Conservation (phyloP, 2,329 filamentous ascomycete species). For the Aschersonia sp. region DNA sequence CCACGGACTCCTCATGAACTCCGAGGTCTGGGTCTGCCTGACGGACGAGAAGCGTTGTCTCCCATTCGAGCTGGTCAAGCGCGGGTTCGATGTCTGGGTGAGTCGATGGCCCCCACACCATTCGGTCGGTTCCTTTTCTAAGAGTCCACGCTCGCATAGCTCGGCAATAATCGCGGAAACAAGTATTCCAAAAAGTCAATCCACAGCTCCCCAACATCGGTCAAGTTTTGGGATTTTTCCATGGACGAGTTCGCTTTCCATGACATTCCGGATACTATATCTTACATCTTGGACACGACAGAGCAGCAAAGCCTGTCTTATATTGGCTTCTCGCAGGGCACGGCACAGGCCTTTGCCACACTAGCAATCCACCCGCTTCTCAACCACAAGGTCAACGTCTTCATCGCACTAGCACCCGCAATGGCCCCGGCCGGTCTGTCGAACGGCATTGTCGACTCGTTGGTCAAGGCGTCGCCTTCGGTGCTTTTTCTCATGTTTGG, state of each 20-base stretch:
- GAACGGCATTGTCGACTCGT: slow-evolving; percentile 79
- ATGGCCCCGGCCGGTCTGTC: slow-evolving; percentile 90
- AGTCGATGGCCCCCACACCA: slow-evolving; percentile 13
- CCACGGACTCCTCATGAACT: slow-evolving; percentile 96
- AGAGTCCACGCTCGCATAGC: slow-evolving; percentile 24
- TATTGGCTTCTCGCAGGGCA: slow-evolving; percentile 93
- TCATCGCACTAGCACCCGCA: slow-evolving; percentile 87
- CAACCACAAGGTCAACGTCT: slow-evolving; percentile 88
- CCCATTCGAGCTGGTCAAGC: slow-evolving; percentile 77
- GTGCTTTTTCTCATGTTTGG: slow-evolving; percentile 89
- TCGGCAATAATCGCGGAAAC: slow-evolving; percentile 96
- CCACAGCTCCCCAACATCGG: slow-evolving; percentile 56
- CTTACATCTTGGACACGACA: slow-evolving; percentile 78
- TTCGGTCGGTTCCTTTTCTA: neutral
- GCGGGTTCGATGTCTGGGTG: slow-evolving; percentile 92
- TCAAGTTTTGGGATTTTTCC: slow-evolving; percentile 90
- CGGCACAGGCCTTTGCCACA: slow-evolving; percentile 89
- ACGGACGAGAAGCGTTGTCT: slow-evolving; percentile 76
- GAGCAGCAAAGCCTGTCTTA: slow-evolving; percentile 77
- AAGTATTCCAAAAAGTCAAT: slow-evolving; percentile 97
- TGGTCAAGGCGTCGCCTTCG: slow-evolving; percentile 86
- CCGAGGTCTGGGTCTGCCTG: slow-evolving; percentile 92
- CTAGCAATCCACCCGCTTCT: slow-evolving; percentile 83
- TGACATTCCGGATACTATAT: slow-evolving; percentile 89
- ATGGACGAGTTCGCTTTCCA: slow-evolving; percentile 98